These are phyloP conservation scores for Artemisia annua DNA, from an alignment of 129 eudicot genomes.

Conservation along the genomic window DNA sequence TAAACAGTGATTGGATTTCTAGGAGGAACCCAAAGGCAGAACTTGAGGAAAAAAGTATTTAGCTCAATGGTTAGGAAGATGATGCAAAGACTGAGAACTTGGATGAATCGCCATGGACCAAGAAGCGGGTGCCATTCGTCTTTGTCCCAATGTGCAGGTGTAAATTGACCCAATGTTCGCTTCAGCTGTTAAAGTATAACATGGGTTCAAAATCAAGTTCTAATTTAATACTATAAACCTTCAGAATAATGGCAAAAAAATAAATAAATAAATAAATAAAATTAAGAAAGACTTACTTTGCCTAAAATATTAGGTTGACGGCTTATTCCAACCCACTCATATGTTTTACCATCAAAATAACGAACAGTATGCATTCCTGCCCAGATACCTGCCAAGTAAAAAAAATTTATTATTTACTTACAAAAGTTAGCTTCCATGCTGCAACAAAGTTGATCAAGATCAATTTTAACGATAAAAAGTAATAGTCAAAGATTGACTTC, in stretches of 20 bases:
- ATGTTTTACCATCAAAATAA: slow-evolving; percentile 91
- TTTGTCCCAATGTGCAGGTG: slow-evolving; percentile 99
- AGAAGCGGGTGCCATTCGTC: slow-evolving; percentile 99
- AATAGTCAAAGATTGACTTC: slow-evolving; percentile 6
- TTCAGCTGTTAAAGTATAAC: slow-evolving; percentile 69
- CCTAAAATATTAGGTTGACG: slow-evolving; percentile 92
- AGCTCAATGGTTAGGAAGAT: slow-evolving; percentile 88
- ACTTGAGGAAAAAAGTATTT: slow-evolving; percentile 91
- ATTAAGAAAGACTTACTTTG: slow-evolving; percentile 68
- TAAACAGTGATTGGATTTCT: slow-evolving; percentile 76
- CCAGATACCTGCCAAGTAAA: slow-evolving; percentile 73
- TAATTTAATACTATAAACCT: not conserved
- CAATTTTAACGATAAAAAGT: not conserved
- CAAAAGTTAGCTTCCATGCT: not conserved
- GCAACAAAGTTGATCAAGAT: not conserved
- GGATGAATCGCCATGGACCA: slow-evolving; percentile 93
- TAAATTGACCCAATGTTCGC: slow-evolving; percentile 89
- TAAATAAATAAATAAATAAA: too few relatives aligned
- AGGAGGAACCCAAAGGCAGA: slow-evolving; percentile 98
- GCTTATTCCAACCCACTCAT: slow-evolving; percentile 98
- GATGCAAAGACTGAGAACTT: slow-evolving; percentile 85
- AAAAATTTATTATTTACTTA: not conserved
- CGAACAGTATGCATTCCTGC: slow-evolving; percentile 96
- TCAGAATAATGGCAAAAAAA: not conserved
- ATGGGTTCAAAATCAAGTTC: slow-evolving; percentile 3